Evolutionary conservation across 2,329 filamentous ascomycete genomes (phyloP), one percentile per base, ranked within the genome.

Genomic region (Biscogniauxia sp.): DNA sequence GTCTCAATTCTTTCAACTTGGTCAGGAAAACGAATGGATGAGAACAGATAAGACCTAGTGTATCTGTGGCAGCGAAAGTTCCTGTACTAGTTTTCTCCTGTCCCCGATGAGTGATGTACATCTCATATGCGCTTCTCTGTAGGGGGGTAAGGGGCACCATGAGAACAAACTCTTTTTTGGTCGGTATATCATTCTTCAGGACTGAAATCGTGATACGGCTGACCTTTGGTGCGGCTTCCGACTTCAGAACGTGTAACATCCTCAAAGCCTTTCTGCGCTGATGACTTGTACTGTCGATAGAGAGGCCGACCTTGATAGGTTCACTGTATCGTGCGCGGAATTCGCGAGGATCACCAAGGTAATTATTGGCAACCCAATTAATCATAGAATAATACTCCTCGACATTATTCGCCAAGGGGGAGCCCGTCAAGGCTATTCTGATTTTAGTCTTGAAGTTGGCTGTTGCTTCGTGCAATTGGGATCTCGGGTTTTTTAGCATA

Each of bases 311-410:
- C 57, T 88, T 80, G 64, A 97, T 97, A 0, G 91, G 91, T 2
- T 81, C 82, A 5, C 86, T 83, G 70, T 89, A 97, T n/a, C 87
- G 83, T 0, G 80, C 72, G 20, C 80, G 82, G 73, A 97, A 97
- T 69, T 93, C 88, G 0, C 75, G 69, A 9, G 82, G 75, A 3
- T 84, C 81, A 0, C 92, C 92, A 2, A 97, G 80, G 71, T 91
- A 97, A 23, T 85, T 86, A 0, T 91, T 90, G 1, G 91, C 88
- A 55, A 95, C 87, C 92, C 92, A 97, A 64, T 93, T 84, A 60
- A 97, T 89, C 85, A 96, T 91, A n/a, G 87, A 79, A 70, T 88
- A 92, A 70, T 96, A 96, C 68, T 97, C 93, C 26, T 84, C 79
- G 0, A 97, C 86, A 56, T 92, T 90, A 70, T 97, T 97, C 4